phyloP scores from a whole-genome alignment of 768 basidiomycete species.

The Calvatia gigantea region DNA sequence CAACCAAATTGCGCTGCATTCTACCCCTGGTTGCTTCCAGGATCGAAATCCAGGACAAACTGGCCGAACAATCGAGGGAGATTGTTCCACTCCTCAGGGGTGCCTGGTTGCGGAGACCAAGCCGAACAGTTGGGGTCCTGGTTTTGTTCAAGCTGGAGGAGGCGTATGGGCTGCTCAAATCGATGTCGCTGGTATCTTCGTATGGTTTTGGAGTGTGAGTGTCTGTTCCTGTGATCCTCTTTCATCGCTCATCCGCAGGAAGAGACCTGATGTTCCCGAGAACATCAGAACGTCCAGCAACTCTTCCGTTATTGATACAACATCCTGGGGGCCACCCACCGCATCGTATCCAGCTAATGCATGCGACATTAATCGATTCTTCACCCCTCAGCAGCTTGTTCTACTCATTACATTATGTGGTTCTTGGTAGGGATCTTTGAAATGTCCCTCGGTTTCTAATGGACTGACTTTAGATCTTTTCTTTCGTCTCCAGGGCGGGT shows the following conservation, averaged over 20 bases:
- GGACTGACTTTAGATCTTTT: neutral
- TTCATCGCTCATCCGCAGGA: neutral
- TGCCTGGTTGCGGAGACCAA: constrained; percentile 62
- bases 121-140: constrained; percentile 60
- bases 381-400: constrained; percentile 62
- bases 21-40: constrained; percentile 41
- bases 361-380: constrained; percentile 54
- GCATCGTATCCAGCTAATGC: constrained; percentile 55
- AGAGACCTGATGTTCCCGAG: constrained; percentile 43
- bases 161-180: constrained; percentile 78
- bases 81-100: constrained; percentile 60
- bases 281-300: constrained; percentile 31
- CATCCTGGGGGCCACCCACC: constrained; percentile 56
- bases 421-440: constrained; percentile 24
- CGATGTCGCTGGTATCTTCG: constrained; percentile 40
- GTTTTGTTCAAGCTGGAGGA: constrained; percentile 66
- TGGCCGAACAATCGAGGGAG: constrained; percentile 46
- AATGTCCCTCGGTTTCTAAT: no score
- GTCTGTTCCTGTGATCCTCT: neutral
- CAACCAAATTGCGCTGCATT: constrained; percentile 83
- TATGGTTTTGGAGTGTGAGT: constrained; percentile 46
- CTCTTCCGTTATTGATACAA: constrained; percentile 34
- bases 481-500: constrained; percentile 33
- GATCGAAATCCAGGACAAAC: constrained; percentile 35
- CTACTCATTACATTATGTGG: constrained; percentile 71